Evolutionary conservation across 176 grass and related monocot species (phyloP).

Genomic region (Chrysopogon serrulatus): DNA sequence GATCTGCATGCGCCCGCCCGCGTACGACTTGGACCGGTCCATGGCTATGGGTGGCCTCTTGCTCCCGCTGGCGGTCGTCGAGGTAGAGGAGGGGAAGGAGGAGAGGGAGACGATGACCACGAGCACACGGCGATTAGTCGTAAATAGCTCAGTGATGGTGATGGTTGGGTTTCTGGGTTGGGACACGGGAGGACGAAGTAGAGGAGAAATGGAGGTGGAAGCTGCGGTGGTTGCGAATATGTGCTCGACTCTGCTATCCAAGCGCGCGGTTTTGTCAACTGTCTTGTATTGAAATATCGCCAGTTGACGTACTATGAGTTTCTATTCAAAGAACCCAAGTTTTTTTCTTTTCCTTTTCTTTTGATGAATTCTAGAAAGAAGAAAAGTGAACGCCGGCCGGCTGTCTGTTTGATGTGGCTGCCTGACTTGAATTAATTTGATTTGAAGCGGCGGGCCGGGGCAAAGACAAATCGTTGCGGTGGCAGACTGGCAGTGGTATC

Average conservation of each 20-base stretch:
- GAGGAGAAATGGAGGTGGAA: not conserved
- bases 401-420: not conserved
- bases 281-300: not conserved
- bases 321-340: not conserved
- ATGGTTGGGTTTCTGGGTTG: not conserved
- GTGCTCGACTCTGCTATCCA: no score
- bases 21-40: slow-evolving; percentile 71
- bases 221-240: not conserved
- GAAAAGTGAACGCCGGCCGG: not conserved
- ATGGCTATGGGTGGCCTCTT: not conserved
- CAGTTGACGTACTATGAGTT: not conserved
- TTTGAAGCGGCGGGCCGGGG: no score
- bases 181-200: not conserved
- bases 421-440: not conserved
- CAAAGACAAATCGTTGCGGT: not conserved
- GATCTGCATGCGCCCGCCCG: slow-evolving; percentile 54
- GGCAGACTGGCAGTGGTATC: not conserved
- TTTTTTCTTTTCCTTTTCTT: not conserved
- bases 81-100: not conserved
- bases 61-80: no score
- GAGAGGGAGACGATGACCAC: not conserved
- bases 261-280: not conserved
- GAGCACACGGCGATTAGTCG: not conserved
- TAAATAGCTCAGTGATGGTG: not conserved
- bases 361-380: not conserved